A percentile compares a stretch with the other conserved stretches of the same genome.
phyloP scores from a whole-genome alignment of 2,329 filamentous ascomycete species.

The Hysterium pulicare region DNA sequence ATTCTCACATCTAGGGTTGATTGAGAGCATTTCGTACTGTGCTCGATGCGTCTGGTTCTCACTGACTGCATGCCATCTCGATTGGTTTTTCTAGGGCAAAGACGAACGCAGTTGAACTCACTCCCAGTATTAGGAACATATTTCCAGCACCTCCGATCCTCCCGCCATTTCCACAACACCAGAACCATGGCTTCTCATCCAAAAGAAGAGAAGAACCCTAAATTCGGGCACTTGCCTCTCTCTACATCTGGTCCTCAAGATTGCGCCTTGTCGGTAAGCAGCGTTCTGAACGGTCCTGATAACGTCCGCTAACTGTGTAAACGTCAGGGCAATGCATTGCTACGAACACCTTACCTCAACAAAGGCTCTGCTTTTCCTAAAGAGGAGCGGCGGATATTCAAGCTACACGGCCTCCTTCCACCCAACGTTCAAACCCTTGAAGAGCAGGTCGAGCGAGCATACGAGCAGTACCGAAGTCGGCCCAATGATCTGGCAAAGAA shows the following conservation, averaged over 20 bases:
- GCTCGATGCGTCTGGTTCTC: no score
- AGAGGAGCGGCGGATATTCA: conserved; percentile 67
- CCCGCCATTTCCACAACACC: background rate
- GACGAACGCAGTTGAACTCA: no score
- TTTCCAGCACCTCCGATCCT: no score
- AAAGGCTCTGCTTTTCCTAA: conserved; percentile 76
- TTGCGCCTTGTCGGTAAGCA: conserved; percentile 37
- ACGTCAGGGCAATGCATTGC: conserved; percentile 46
- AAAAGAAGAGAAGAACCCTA: conserved; percentile 24
- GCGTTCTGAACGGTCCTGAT: background rate
- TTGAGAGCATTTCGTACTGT: no score
- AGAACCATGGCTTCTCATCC: conserved; percentile 9
- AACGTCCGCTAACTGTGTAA: background rate
- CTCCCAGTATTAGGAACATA: no score
- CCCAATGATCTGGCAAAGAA: conserved; percentile 73
- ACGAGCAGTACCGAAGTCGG: conserved; percentile 69
- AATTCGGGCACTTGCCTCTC: conserved; percentile 38
- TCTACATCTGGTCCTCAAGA: conserved; percentile 42
- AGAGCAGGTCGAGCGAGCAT: conserved; percentile 72
- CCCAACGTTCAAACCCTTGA: conserved; percentile 70
- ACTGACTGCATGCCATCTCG: no score
- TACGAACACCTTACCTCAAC: conserved; percentile 70
- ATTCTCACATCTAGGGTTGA: no score
- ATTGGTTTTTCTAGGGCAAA: no score
- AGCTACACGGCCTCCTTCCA: conserved; percentile 70